Evolutionary conservation across 139 green algal genomes (phyloP).

Genomic region (Micractinium sp.): DNA sequence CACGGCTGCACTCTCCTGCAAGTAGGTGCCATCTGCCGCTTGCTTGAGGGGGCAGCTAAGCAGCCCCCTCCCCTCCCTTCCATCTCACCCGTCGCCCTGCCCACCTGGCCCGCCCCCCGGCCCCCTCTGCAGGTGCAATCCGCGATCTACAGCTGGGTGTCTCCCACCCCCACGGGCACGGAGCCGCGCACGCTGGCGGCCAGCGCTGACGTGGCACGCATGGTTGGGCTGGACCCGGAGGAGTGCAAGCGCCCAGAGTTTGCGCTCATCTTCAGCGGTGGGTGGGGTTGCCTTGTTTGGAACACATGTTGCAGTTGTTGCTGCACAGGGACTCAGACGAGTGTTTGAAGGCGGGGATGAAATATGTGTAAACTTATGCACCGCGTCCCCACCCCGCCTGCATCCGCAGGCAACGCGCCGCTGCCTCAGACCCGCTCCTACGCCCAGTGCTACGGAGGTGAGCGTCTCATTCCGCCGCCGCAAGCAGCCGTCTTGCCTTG

Average conservation of each 20-base stretch:
- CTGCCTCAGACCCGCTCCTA: slow-evolving; percentile 66
- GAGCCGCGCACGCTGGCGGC: slow-evolving; percentile 57
- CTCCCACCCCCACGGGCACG: slow-evolving; percentile 66
- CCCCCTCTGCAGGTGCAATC: slow-evolving; percentile 52
- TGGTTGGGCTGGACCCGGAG: slow-evolving; percentile 59
- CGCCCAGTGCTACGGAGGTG: slow-evolving; percentile 81
- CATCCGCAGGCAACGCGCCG: slow-evolving; percentile 55
- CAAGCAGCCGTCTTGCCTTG: no score
- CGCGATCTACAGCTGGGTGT: slow-evolving; percentile 68
- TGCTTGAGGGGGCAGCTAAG: no score
- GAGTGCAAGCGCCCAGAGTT: slow-evolving; percentile 76
- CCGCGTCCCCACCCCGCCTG: neutral
- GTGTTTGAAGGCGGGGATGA: neutral
- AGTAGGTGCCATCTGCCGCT: no score
- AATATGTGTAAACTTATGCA: neutral
- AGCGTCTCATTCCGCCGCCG: neutral
- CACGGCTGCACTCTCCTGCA: no score
- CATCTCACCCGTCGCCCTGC: neutral
- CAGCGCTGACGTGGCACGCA: slow-evolving; percentile 22
- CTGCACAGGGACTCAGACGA: no score
- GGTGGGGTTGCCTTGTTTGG: neutral
- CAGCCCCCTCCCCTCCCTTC: neutral
- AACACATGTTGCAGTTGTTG: no score
- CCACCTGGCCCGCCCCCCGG: neutral
- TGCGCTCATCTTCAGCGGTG: slow-evolving; percentile 69